These are phyloP conservation scores for Macadamia tetraphylla DNA, from an alignment of 164 flowering plant species.

Conservation along the genomic window DNA sequence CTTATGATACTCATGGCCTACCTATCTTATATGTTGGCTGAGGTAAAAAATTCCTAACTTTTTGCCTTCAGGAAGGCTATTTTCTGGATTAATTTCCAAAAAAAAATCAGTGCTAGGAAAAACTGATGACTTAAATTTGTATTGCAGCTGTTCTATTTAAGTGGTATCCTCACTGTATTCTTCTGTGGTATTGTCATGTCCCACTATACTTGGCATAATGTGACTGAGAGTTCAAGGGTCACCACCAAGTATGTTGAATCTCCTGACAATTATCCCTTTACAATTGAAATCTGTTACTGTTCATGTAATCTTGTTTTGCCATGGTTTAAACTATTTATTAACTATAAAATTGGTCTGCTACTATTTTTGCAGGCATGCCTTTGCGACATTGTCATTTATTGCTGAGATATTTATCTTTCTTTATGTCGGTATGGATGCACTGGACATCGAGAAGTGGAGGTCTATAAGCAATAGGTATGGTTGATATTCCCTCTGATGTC, in stretches of 20 bases:
- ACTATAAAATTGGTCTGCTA: neutral
- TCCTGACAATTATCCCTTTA: neutral
- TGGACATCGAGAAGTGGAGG: constrained; percentile 75
- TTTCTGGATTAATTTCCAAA: neutral
- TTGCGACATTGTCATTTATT: constrained; percentile 83
- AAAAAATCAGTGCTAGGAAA: neutral
- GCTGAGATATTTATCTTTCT: constrained; percentile 87
- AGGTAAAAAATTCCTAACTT: constrained; percentile 44
- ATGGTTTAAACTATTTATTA: neutral
- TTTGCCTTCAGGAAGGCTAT: neutral
- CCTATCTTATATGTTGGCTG: constrained; percentile 82
- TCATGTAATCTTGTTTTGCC: constrained; percentile 44
- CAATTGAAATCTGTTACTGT: constrained; percentile 5
- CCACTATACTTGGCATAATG: constrained; percentile 94
- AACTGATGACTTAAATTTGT: neutral
- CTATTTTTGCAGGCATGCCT: constrained; percentile 60
- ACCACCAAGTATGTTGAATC: constrained; percentile 44
- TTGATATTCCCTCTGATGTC: neutral
- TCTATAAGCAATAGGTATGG: constrained; percentile 34
- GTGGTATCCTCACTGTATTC: constrained; percentile 92
- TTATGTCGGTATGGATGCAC: constrained; percentile 95
- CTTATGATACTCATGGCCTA: constrained; percentile 97
- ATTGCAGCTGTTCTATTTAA: constrained; percentile 70
- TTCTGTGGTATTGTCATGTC: constrained; percentile 96
- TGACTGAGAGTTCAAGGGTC: constrained; percentile 86